Percentiles rank a stretch among this genome's conserved stretches.
Evolutionary conservation across 2,329 filamentous ascomycete species (phyloP).

Genomic region (Microdochium bolleyi): DNA sequence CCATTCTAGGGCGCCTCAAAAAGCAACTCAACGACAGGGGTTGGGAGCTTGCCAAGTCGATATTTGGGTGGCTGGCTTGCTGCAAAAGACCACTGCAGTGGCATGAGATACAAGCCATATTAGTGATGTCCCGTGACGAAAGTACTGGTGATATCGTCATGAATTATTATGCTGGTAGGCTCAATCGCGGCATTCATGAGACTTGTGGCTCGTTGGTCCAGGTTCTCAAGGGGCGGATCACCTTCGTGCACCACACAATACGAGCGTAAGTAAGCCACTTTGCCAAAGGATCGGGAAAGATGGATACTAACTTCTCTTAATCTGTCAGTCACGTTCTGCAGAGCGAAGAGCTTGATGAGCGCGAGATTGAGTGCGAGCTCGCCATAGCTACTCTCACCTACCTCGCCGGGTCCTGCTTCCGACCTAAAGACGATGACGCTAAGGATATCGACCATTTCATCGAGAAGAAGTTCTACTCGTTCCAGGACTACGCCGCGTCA

Average conservation of each 20-base stretch:
- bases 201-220: constrained; percentile 29
- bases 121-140: constrained; percentile 15
- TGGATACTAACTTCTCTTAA: constrained; percentile 1
- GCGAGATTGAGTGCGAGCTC: constrained; percentile 19
- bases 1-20: constrained; percentile 14
- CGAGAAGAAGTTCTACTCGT: constrained; percentile 20
- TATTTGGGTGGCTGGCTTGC: constrained; percentile 31
- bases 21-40: constrained; percentile 5
- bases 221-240: constrained; percentile 18
- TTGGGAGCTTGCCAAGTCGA: constrained; percentile 15
- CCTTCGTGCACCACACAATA: constrained; percentile 29
- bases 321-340: constrained; percentile 11
- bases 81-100: constrained; percentile 28
- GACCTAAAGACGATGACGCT: constrained; percentile 4
- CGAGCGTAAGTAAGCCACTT: constrained; percentile 16
- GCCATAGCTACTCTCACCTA: constrained; percentile 24
- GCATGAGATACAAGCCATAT: constrained; percentile 30
- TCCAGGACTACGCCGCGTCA: constrained; percentile 28
- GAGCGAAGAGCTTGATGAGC: constrained; percentile 12
- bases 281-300: not conserved
- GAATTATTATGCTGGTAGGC: constrained; percentile 9
- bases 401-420: constrained; percentile 23
- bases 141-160: constrained; percentile 3
- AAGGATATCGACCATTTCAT: constrained; percentile 3
- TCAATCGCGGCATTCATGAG: constrained; percentile 18